These are phyloP conservation scores for Heritiera littoralis DNA, from an alignment of 345 rosid genomes.

Conservation along the genomic window DNA sequence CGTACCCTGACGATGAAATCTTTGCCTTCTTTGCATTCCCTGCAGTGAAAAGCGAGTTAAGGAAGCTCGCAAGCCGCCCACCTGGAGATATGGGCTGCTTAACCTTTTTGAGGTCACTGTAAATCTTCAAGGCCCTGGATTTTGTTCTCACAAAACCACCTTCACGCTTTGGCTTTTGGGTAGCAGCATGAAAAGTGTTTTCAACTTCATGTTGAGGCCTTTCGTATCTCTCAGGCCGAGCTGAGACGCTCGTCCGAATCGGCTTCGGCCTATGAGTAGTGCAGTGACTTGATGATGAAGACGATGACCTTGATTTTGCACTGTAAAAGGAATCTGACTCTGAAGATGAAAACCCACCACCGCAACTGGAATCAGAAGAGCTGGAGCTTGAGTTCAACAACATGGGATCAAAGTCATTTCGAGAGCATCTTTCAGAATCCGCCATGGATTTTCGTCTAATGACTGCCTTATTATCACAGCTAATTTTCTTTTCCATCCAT, in stretches of 20 bases:
- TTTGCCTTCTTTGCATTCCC: slow-evolving; percentile 53
- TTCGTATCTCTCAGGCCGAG: slow-evolving; percentile 21
- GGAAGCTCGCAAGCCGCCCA: slow-evolving; percentile 68
- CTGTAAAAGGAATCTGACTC: slow-evolving; percentile 63
- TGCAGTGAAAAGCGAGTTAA: slow-evolving; percentile 70
- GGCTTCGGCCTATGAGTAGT: slow-evolving; percentile 50
- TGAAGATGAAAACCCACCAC: slow-evolving; percentile 71
- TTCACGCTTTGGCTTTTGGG: slow-evolving; percentile 39
- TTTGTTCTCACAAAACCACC: slow-evolving; percentile 63
- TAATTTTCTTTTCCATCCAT: slow-evolving; percentile 52
- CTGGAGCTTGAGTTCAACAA: slow-evolving; percentile 58
- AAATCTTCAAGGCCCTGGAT: slow-evolving; percentile 80
- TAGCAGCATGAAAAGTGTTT: not conserved
- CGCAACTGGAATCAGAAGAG: slow-evolving; percentile 74
- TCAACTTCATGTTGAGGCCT: slow-evolving; percentile 21
- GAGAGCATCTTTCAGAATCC: slow-evolving; percentile 36
- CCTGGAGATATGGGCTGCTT: slow-evolving; percentile 95
- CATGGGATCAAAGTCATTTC: slow-evolving; percentile 30
- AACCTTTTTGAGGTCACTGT: slow-evolving; percentile 74
- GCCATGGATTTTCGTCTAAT: slow-evolving; percentile 50
- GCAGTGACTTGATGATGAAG: slow-evolving; percentile 32
- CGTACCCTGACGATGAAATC: slow-evolving; percentile 20
- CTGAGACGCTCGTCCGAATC: slow-evolving; percentile 46
- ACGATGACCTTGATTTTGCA: slow-evolving; percentile 31
- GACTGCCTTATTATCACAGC: slow-evolving; percentile 19